These are phyloP conservation scores for Aspergillus sp. DNA, from an alignment of 2,329 filamentous ascomycete species.

Conservation along the genomic window DNA sequence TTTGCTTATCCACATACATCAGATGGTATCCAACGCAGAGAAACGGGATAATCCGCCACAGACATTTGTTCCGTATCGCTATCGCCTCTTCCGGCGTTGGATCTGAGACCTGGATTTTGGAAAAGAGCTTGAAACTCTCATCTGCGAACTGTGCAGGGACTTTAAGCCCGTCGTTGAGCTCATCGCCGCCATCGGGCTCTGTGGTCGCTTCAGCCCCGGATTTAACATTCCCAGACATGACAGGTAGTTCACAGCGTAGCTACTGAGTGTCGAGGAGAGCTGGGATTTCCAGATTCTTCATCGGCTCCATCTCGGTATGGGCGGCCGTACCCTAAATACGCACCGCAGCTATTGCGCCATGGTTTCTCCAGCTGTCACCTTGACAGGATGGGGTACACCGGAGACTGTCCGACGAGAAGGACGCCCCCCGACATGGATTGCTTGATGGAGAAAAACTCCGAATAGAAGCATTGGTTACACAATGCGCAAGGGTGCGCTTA, in stretches of 20 bases:
- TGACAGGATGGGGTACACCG: background rate
- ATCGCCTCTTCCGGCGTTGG: conserved; percentile 31
- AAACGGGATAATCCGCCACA: conserved; percentile 40
- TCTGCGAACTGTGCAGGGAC: conserved; percentile 41
- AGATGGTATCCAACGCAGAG: conserved; percentile 42
- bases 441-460: background rate
- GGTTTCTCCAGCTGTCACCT: background rate
- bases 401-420: background rate
- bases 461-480: background rate
- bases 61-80: conserved; percentile 27
- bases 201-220: background rate
- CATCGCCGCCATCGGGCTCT: background rate
- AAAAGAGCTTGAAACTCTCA: conserved; percentile 46
- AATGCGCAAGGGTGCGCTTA: background rate
- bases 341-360: background rate
- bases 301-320: no score
- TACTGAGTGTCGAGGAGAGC: no score
- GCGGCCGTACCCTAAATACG: background rate
- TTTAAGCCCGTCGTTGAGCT: conserved; percentile 19
- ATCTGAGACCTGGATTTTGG: conserved; percentile 37
- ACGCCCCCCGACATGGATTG: background rate
- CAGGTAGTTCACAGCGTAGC: no score
- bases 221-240: background rate
- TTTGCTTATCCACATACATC: conserved; percentile 43
- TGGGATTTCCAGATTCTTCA: no score